Percentiles rank a stretch among this genome's conserved stretches.
Conservation (phyloP, 331 rosid genomes). For the Malus hybrid region DNA sequence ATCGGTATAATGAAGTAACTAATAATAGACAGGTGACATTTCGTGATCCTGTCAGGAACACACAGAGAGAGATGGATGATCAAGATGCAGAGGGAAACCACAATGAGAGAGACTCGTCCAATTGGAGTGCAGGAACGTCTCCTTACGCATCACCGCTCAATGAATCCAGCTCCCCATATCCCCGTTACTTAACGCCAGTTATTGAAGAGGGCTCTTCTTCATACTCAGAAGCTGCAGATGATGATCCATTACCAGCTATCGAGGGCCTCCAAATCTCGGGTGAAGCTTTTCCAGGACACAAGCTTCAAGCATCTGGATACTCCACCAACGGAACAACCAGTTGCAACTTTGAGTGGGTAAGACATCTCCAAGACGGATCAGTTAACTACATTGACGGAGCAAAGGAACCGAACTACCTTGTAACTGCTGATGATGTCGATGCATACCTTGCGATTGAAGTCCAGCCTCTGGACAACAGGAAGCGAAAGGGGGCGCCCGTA, state of each 20-base stretch:
- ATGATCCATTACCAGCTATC: constrained; percentile 90
- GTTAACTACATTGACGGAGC: constrained; percentile 93
- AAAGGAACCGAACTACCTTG: constrained; percentile 83
- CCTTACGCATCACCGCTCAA: constrained; percentile 51
- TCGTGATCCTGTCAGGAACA: constrained; percentile 66
- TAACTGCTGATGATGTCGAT: constrained; percentile 89
- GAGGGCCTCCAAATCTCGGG: constrained; percentile 89
- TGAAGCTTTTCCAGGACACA: constrained; percentile 79
- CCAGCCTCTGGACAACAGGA: constrained; percentile 89
- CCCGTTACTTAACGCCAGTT: constrained; percentile 71
- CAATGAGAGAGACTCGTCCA: constrained; percentile 58
- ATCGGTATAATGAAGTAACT: constrained; percentile 47
- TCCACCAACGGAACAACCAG: constrained; percentile 57
- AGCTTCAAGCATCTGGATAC: constrained; percentile 78
- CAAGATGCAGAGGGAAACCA: constrained; percentile 54
- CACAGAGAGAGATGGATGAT: constrained; percentile 59
- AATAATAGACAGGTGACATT: constrained; percentile 83
- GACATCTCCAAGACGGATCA: constrained; percentile 91
- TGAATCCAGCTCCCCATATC: constrained; percentile 63
- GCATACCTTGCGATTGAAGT: constrained; percentile 89
- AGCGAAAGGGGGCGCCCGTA: constrained; percentile 93
- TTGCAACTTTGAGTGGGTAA: constrained; percentile 68
- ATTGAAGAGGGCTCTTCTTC: constrained; percentile 94
- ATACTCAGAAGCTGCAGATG: constrained; percentile 93
- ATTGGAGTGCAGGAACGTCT: constrained; percentile 66